phyloP scores from a whole-genome alignment of 768 basidiomycete genomes.

The Russula abietina region DNA sequence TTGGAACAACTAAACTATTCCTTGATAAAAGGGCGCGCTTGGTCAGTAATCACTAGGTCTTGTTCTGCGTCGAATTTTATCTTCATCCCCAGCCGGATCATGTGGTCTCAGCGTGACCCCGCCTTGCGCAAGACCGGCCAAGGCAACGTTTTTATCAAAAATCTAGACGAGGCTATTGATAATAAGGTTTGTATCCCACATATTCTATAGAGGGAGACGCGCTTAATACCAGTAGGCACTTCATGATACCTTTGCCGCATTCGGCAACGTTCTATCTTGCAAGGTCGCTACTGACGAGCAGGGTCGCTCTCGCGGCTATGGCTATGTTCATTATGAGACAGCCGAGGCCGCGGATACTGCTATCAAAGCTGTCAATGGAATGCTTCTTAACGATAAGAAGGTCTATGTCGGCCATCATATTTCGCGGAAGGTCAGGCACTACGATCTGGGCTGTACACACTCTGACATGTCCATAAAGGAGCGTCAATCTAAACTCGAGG shows the following conservation, averaged over 20 bases:
- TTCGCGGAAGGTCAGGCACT: conserved; percentile 71
- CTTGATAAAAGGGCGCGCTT: conserved; percentile 95
- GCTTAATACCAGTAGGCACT: conserved; percentile 58
- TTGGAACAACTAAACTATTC: conserved; percentile 99
- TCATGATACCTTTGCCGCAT: conserved; percentile 98
- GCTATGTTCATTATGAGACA: conserved; percentile 98
- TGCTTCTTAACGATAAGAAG: conserved; percentile 99
- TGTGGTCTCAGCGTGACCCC: conserved; percentile 99
- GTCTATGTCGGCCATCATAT: conserved; percentile 98
- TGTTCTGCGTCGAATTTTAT: conserved; percentile 2
- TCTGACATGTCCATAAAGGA: conserved; percentile 45
- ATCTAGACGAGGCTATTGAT: conserved; percentile 93
- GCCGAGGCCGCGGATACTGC: conserved; percentile 92
- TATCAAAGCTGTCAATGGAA: conserved; percentile 98
- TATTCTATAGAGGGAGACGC: neutral
- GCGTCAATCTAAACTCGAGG: conserved; percentile 96
- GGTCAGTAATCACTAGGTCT: conserved; percentile 45
- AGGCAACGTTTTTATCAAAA: conserved; percentile 99
- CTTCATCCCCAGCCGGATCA: conserved; percentile 76
- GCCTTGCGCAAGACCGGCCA: conserved; percentile 98
- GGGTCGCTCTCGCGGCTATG: conserved; percentile 94
- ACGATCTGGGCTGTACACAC: neutral
- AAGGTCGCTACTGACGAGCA: conserved; percentile 97
- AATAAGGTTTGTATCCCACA: conserved; percentile 63
- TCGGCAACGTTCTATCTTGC: conserved; percentile 97